Base-by-base conservation (phyloP, 2,329 filamentous ascomycete genomes). In the Paraphoma sp. region DNA sequence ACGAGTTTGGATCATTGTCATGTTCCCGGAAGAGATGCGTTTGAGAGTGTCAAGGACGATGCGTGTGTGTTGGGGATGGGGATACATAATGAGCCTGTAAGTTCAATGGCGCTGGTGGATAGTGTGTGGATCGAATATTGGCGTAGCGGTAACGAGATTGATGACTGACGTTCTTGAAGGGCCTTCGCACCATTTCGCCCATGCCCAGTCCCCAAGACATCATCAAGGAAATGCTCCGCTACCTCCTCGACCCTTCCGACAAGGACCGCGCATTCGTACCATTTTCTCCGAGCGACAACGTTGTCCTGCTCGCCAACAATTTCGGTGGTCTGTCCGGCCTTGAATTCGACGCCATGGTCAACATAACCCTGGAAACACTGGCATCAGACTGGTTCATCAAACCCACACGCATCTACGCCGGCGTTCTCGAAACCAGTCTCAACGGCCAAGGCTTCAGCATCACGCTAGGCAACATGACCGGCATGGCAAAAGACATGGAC, bases 381-480 rank as follows among this genome's bases (percentile, higher is more conserved):
- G 64, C 81, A 47, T 68, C 68, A 5, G 80, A 80, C 53, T 84
- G 81, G 80, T 76, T 78, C 4, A 83, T 85, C 48, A 74, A 71
- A 6, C 82, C 83, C 1, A 67, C 69, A 10, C 78, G 82, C 45
- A 79, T 83, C 42, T 81, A 82, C 58, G 77, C 78, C 1, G 80
- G 79, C 6, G 72, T 78, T 2, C 81, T 85, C 45, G 82, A 85
- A 56, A 84, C 82, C 0, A 84, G 81, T 0, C 71, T 86, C 8
- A 85, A 86, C 60, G 83, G 80, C 1, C 83, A 83, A 6, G 84
- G 83, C 4, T 86, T 84, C 76, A 84, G 81, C 7, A 81, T 86
- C 31, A 84, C 83, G 0, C 69, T 86, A 0, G 82, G 82, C 31
- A 85, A 85, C 60, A 71, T 86, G 46, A 79, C 78, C 2, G 73